Base-by-base conservation (phyloP, 805 yeast species). In the Sugiyamaella lignohabitans region DNA sequence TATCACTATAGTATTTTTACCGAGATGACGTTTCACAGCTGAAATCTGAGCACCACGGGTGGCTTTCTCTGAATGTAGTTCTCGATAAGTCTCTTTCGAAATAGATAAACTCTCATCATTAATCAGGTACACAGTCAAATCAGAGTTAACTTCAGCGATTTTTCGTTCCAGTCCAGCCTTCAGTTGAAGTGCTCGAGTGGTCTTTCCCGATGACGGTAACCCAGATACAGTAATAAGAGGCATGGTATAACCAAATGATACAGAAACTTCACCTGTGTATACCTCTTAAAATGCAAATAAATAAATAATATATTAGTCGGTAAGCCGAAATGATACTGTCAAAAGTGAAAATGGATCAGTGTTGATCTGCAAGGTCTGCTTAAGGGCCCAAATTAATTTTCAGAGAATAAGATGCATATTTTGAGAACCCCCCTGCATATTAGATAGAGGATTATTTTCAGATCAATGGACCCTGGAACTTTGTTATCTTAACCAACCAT, bases 161-260 rank as follows among this genome's bases (percentile, higher is more conserved):
- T 80, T 75, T 2, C 54, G 62, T 49, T 76, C 69, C n/a, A 89
- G 68, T 16, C 63, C 67, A 0, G 53, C 51, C 14, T 70, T 66
- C 21, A 91, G 68, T 50, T 75, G 72, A 34, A 69, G 61, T 1
- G 95, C 93, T 64, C 87, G 74, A 0, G 80, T 77, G 3, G 93
- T 75, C 60, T 91, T 91, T 1, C 98, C 98, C 2, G 86, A 74
- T 20, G 82, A 72, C 2, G 98, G 98, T 43, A 73, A 80, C 0
- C 98, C 98, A 1, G 95, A 80, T 43, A 93, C 70, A 23, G 87
- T 69, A 5, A 91, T 72, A 24, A 91, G 69, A 1, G 98, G 98
- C 98, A 91, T 93, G 27, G 10, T 27, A 6, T 27, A 11, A 27
- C 11, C 30, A 27, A 27, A 6, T 27, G n/a, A n/a, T n/a, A n/a